A percentile compares a stretch with the other conserved stretches of the same genome.
Evolutionary conservation across 306 rosid species (phyloP).

Genomic region (Albizia julibrissin): DNA sequence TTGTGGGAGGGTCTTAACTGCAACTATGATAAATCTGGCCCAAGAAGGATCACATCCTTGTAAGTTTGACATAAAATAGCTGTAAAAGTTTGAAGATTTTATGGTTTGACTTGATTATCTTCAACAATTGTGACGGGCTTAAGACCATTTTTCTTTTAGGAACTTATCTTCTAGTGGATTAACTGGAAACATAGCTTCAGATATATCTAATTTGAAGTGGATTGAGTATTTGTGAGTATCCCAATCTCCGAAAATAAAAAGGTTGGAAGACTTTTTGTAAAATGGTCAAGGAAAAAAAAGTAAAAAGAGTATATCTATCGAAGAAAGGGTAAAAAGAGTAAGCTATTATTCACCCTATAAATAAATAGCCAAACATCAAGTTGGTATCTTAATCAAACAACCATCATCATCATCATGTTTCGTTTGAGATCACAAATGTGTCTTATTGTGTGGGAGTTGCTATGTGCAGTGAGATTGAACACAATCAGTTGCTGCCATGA

Average conservation of each 20-base stretch:
- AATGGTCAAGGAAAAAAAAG: too few species aligned
- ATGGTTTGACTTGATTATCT: too few species aligned
- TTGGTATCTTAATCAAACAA: too few species aligned
- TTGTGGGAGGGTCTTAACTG: constrained; percentile 49
- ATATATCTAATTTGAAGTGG: constrained; percentile 36
- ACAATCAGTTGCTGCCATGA: background rate
- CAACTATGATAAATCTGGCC: constrained; percentile 34
- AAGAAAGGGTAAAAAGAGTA: too few species aligned
- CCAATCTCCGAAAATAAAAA: background rate
- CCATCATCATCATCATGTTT: too few species aligned
- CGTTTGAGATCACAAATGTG: background rate
- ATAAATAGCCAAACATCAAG: too few species aligned
- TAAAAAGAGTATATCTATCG: too few species aligned
- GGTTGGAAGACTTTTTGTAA: too few species aligned
- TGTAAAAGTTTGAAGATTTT: background rate
- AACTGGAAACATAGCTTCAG: constrained; percentile 37
- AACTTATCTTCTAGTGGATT: constrained; percentile 42
- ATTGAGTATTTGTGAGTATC: constrained; percentile 42
- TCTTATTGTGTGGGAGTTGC: background rate
- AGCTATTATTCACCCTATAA: too few species aligned
- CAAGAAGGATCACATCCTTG: constrained; percentile 40
- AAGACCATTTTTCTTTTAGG: constrained; percentile 29
- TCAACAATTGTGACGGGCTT: constrained; percentile 7
- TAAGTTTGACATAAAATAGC: constrained; percentile 18
- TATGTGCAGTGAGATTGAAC: background rate